Conservation (phyloP, 495 filamentous ascomycete genomes). For the Coniosporium apollinis region DNA sequence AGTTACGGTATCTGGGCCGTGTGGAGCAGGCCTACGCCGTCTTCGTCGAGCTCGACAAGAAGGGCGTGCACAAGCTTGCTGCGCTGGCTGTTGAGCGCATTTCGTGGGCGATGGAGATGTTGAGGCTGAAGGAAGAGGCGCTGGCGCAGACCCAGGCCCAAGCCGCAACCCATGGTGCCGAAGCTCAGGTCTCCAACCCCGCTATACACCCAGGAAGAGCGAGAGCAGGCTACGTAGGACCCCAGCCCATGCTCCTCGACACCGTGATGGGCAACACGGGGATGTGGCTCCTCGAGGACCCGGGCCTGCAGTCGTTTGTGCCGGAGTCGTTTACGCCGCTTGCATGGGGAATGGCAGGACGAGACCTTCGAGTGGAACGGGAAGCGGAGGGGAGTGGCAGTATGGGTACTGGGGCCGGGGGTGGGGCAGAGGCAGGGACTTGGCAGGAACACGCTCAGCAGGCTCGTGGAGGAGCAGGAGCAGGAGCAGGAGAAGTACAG, state of each 20-base stretch:
- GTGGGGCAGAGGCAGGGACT: too few species aligned
- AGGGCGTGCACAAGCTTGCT: slow-evolving; percentile 29
- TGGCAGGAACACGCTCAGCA: too few species aligned
- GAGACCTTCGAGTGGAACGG: too few species aligned
- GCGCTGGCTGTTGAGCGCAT: slow-evolving; percentile 24
- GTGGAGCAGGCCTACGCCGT: slow-evolving; percentile 27
- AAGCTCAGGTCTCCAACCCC: background rate
- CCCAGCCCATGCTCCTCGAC: slow-evolving; percentile 9
- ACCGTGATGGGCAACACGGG: slow-evolving; percentile 32
- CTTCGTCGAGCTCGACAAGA: slow-evolving; percentile 25
- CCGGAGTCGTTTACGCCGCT: slow-evolving; percentile 23
- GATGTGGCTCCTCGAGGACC: slow-evolving; percentile 31
- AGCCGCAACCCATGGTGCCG: background rate
- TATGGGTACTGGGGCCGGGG: too few species aligned
- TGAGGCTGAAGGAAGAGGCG: slow-evolving; percentile 1
- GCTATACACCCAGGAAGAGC: too few species aligned
- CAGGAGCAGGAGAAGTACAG: too few species aligned
- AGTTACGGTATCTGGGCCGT: slow-evolving; percentile 10
- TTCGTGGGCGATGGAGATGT: slow-evolving; percentile 13
- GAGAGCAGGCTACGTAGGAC: background rate
- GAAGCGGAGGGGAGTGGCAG: too few species aligned
- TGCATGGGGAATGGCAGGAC: slow-evolving; percentile 22
- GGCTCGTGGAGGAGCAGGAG: too few species aligned
- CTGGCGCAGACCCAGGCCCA: background rate
- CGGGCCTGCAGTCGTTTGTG: slow-evolving; percentile 23